Evolutionary conservation across 2,329 filamentous ascomycete genomes (phyloP).

Genomic region (Xylaria sp.): DNA sequence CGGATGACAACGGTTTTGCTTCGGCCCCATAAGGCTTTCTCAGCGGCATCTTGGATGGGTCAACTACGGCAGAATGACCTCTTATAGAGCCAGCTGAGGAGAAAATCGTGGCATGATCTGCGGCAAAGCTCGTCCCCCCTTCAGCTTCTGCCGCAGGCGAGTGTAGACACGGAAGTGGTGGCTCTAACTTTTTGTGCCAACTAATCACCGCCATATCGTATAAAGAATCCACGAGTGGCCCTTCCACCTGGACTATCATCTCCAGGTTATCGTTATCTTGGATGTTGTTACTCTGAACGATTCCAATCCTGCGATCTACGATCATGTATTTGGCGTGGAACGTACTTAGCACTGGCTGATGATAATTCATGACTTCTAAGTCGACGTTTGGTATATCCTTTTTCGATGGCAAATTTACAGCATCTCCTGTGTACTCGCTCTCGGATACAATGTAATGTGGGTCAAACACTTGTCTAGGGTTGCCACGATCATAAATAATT

Average conservation of each 20-base stretch:
- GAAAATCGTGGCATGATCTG: constrained; percentile 38
- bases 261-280: constrained; percentile 80
- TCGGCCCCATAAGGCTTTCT: constrained; percentile 19
- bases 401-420: constrained; percentile 65
- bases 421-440: constrained; percentile 61
- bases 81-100: constrained; percentile 39
- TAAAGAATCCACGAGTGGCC: constrained; percentile 75
- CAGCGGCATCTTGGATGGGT: constrained; percentile 35
- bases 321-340: constrained; percentile 81
- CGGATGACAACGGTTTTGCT: neutral
- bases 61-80: constrained; percentile 38
- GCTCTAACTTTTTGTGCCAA: constrained; percentile 69
- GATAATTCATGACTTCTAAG: constrained; percentile 75
- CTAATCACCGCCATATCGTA: constrained; percentile 77
- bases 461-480: constrained; percentile 66
- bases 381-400: constrained; percentile 74
- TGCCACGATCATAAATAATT: constrained; percentile 76
- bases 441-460: constrained; percentile 66
- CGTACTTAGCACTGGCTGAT: constrained; percentile 72
- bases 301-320: constrained; percentile 72
- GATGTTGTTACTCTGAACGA: constrained; percentile 81
- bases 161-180: constrained; percentile 62
- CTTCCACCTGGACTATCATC: constrained; percentile 80
- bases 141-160: constrained; percentile 51
- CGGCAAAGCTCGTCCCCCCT: constrained; percentile 36